Evolutionary conservation across 805 yeast species (phyloP).

Genomic region (Cyberlindnera mycetangii): DNA sequence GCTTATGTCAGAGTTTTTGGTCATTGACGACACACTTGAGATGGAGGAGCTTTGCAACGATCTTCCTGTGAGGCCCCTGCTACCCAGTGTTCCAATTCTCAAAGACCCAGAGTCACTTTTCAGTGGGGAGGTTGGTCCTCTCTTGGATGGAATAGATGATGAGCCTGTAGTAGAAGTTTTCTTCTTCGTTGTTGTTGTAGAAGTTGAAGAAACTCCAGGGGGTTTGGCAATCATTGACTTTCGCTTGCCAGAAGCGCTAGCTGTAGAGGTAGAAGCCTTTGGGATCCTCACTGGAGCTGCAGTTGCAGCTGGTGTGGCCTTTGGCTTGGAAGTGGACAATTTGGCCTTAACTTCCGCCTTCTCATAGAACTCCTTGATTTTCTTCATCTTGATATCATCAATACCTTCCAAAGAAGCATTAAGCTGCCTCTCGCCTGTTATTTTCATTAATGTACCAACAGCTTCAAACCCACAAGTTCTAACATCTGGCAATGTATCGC

Average conservation of each 20-base stretch:
- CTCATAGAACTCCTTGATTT: constrained; percentile 59
- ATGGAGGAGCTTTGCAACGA: constrained; percentile 34
- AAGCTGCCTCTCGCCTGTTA: constrained; percentile 72
- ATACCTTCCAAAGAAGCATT: constrained; percentile 59
- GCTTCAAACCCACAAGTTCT: constrained; percentile 74
- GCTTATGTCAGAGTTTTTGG: constrained; percentile 9
- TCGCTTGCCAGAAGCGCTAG: constrained; percentile 5
- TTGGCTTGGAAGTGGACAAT: constrained; percentile 25
- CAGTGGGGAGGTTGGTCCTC: constrained; percentile 70
- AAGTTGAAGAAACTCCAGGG: constrained; percentile 9
- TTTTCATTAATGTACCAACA: constrained; percentile 78
- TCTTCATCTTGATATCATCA: constrained; percentile 71
- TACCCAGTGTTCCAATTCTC: constrained; percentile 20
- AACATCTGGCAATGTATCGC: constrained; percentile 82
- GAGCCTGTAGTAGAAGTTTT: background rate
- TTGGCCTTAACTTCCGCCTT: constrained; percentile 53
- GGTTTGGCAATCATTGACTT: constrained; percentile 19
- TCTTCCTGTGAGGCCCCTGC: constrained; percentile 41
- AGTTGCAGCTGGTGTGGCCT: constrained; percentile 16
- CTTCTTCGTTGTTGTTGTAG: constrained; percentile 16
- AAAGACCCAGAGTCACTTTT: constrained; percentile 37
- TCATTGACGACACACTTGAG: background rate
- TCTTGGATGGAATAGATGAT: constrained; percentile 57
- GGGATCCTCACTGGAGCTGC: constrained; percentile 23
- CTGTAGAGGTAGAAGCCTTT: constrained; percentile 12